These are phyloP conservation scores for Neurospora intermedia DNA, from an alignment of 495 filamentous ascomycete genomes.

Conservation along the genomic window DNA sequence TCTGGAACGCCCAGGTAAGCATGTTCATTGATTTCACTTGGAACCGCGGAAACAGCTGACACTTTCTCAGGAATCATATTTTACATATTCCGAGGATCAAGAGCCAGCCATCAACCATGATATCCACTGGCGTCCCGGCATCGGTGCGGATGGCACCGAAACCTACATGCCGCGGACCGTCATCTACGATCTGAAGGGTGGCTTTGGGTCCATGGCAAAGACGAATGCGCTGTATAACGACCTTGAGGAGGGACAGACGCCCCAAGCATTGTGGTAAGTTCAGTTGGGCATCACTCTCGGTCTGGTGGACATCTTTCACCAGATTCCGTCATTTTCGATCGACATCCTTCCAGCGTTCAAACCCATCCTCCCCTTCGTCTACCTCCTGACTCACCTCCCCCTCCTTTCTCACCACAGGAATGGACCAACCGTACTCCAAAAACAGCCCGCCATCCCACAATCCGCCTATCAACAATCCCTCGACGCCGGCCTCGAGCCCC, in stretches of 20 bases:
- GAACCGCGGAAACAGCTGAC: not conserved
- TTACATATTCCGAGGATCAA: slow-evolving; percentile 66
- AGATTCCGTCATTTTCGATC: not conserved
- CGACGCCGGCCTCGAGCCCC: slow-evolving; percentile 53
- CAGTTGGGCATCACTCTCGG: not conserved
- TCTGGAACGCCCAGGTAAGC: slow-evolving; percentile 80
- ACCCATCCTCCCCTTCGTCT: not conserved
- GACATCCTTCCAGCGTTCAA: not conserved
- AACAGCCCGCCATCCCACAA: slow-evolving; percentile 51
- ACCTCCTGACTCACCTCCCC: not conserved
- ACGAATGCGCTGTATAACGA: slow-evolving; percentile 81
- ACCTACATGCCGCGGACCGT: slow-evolving; percentile 86
- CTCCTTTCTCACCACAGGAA: slow-evolving; percentile 40
- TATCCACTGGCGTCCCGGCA: slow-evolving; percentile 80
- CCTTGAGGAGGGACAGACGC: slow-evolving; percentile 36
- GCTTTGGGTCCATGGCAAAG: slow-evolving; percentile 79
- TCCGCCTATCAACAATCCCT: slow-evolving; percentile 70
- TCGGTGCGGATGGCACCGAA: slow-evolving; percentile 72
- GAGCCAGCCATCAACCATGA: slow-evolving; percentile 78
- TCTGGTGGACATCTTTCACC: not conserved
- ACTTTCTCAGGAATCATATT: slow-evolving; percentile 79
- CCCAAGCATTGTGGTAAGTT: slow-evolving; percentile 52
- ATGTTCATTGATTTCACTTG: not conserved
- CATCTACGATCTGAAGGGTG: slow-evolving; percentile 89
- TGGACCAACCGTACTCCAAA: slow-evolving; percentile 56